Percentiles rank a stretch among this genome's conserved stretches.
Evolutionary conservation across 257 asterid genomes (phyloP).

Genomic region (Coffea canephora): DNA sequence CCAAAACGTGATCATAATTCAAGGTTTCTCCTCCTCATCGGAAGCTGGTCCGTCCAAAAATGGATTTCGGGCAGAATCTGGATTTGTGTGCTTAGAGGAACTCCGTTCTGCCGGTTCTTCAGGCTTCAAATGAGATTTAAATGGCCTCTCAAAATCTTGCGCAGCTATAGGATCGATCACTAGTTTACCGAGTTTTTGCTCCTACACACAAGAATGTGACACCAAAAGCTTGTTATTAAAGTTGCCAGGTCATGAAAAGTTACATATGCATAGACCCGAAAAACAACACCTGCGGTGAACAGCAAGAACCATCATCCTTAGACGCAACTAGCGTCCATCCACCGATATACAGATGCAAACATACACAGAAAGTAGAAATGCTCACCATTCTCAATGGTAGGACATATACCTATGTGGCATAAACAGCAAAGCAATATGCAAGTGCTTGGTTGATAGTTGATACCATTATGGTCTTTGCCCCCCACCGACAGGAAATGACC

Average conservation of each 20-base stretch:
- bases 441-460: neutral
- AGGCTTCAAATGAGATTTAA: constrained; percentile 44
- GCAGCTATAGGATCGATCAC: constrained; percentile 78
- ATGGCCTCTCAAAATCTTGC: constrained; percentile 82
- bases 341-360: neutral
- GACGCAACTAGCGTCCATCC: neutral
- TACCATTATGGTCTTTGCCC: neutral
- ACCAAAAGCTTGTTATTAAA: constrained; percentile 11
- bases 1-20: neutral
- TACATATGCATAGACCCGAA: neutral
- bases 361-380: neutral
- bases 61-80: constrained; percentile 36
- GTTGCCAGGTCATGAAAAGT: neutral
- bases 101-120: constrained; percentile 54
- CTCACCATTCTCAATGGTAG: neutral
- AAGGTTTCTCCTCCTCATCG: constrained; percentile 44
- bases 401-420: neutral
- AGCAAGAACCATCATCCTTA: neutral
- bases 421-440: neutral
- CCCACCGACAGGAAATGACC: neutral
- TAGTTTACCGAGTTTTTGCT: constrained; percentile 71
- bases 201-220: constrained; percentile 47
- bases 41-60: constrained; percentile 36
- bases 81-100: constrained; percentile 36
- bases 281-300: neutral